Evolutionary conservation across 2,329 filamentous ascomycete genomes (phyloP).

Genomic region (Pyricularia pennisetigena): DNA sequence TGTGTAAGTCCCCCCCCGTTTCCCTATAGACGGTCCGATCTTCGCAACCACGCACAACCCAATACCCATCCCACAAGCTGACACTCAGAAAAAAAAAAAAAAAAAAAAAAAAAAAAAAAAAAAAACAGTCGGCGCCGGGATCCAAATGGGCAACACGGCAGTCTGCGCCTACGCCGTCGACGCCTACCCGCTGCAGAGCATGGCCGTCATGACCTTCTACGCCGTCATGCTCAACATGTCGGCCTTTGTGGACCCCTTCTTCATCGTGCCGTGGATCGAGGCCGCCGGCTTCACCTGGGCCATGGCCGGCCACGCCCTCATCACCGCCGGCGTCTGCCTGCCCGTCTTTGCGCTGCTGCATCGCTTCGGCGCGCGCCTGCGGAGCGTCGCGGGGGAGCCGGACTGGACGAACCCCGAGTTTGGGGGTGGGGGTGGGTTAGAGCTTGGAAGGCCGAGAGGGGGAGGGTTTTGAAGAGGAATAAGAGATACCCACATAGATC

Average conservation of each 20-base stretch:
- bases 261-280: slow-evolving; percentile 37
- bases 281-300: slow-evolving; percentile 38
- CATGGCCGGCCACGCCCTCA: slow-evolving; percentile 36
- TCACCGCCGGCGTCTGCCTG: slow-evolving; percentile 15
- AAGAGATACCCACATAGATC: no score
- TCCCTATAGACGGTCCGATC: no score
- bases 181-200: slow-evolving; percentile 43
- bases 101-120: no score
- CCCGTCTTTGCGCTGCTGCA: slow-evolving; percentile 7
- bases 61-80: background rate
- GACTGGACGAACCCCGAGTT: background rate
- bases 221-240: slow-evolving; percentile 41
- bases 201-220: slow-evolving; percentile 44
- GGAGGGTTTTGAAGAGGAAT: no score
- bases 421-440: background rate
- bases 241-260: slow-evolving; percentile 35
- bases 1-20: slow-evolving; percentile 32
- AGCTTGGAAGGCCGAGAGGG: background rate
- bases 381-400: background rate
- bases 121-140: slow-evolving; percentile 35
- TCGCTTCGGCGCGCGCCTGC: background rate
- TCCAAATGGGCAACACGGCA: slow-evolving; percentile 46
- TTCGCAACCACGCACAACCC: no score
- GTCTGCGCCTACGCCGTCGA: slow-evolving; percentile 44
- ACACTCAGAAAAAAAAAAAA: slow-evolving; percentile 1